Conservation (phyloP, 768 basidiomycete species). For the Filobasidium wieringae region DNA sequence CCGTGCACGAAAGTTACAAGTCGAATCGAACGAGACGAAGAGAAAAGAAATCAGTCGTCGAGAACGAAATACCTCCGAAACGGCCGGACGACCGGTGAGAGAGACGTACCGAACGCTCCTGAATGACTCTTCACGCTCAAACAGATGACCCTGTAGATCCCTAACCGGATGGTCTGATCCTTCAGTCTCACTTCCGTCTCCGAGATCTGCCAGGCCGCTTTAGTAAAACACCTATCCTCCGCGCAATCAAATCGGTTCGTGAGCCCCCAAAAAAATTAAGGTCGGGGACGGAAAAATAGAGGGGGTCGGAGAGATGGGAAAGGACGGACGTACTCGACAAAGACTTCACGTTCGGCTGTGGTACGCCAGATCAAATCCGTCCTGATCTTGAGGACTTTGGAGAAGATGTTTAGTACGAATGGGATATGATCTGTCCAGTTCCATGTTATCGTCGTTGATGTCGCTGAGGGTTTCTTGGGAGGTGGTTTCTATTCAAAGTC, state of each 20-base stretch:
- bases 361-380: constrained; percentile 82
- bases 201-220: constrained; percentile 72
- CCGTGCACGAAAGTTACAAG: no score
- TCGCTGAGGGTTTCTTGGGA: not conserved
- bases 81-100: not conserved
- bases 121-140: constrained; percentile 81
- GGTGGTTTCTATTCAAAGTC: not conserved
- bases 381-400: constrained; percentile 56
- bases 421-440: constrained; percentile 43
- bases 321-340: constrained; percentile 73
- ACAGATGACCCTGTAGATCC: constrained; percentile 81
- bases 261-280: constrained; percentile 7
- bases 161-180: constrained; percentile 52
- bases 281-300: not conserved
- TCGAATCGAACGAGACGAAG: not conserved
- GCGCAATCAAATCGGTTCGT: constrained; percentile 6
- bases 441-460: constrained; percentile 12
- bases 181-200: constrained; percentile 88
- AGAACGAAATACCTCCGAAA: not conserved
- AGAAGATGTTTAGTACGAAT: constrained; percentile 51
- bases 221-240: constrained; percentile 62
- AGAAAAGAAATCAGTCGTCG: no score
- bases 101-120: constrained; percentile 52
- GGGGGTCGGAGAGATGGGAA: no score
- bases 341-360: constrained; percentile 69